Percentiles rank a stretch among this genome's conserved stretches.
Evolutionary conservation across 1,139 yeast species (phyloP).

Genomic region (Starmera stellimalicola): DNA sequence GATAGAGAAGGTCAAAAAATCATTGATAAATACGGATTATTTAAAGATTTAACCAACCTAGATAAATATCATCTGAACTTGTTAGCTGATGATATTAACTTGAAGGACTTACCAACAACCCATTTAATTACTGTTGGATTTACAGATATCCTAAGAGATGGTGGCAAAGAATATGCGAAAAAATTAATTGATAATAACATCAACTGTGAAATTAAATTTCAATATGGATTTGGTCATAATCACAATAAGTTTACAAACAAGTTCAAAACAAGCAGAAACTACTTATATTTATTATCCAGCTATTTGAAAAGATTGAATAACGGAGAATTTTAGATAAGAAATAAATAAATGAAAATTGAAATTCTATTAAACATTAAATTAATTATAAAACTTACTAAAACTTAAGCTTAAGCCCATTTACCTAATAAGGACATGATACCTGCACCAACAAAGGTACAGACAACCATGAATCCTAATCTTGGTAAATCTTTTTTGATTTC

Average conservation of each 20-base stretch:
- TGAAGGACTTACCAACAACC: constrained; percentile 16
- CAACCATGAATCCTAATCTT: constrained; percentile 12
- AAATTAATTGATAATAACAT: constrained; percentile 19
- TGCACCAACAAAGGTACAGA: constrained; percentile 39
- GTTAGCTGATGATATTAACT: constrained; percentile 1
- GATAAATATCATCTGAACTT: neutral
- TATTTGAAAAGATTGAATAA: constrained; percentile 1
- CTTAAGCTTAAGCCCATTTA: constrained; percentile 49
- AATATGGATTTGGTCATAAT: constrained; percentile 4
- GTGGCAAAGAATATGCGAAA: constrained; percentile 24
- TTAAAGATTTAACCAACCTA: constrained; percentile 13
- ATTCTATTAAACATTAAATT: neutral
- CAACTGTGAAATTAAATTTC: constrained; percentile 7
- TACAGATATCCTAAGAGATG: constrained; percentile 23
- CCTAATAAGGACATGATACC: constrained; percentile 72
- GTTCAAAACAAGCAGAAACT: constrained; percentile 1
- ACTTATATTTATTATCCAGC: constrained; percentile 1
- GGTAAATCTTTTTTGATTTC: constrained; percentile 33
- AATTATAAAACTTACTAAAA: constrained; percentile 1
- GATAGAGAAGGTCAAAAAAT: constrained; percentile 12
- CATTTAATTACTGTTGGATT: constrained; percentile 23
- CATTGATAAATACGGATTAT: constrained; percentile 13
- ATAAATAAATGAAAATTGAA: neutral
- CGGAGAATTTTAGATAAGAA: constrained; percentile 1
- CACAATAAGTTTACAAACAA: neutral